phyloP scores from a whole-genome alignment of 2,329 filamentous ascomycete genomes.

The Orbilia javanica region DNA sequence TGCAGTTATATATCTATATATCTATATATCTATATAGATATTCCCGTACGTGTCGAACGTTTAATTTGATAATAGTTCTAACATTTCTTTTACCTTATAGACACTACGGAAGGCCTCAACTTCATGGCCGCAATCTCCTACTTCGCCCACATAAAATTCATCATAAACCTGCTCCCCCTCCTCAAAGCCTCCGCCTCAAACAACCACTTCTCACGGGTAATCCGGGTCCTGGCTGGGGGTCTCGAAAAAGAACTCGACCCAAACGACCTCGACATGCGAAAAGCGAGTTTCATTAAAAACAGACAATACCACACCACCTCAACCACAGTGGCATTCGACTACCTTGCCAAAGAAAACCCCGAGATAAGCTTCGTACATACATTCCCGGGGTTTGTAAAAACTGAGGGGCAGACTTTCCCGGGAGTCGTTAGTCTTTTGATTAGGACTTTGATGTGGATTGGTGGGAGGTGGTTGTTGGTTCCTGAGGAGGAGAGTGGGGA shows the following conservation, averaged over 20 bases:
- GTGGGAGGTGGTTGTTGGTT: constrained; percentile 64
- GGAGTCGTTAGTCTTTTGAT: constrained; percentile 63
- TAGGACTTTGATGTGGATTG: constrained; percentile 64
- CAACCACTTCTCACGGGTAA: constrained; percentile 68
- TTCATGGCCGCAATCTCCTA: constrained; percentile 69
- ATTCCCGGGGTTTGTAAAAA: constrained; percentile 68
- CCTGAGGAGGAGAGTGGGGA: constrained; percentile 67
- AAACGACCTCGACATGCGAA: constrained; percentile 67
- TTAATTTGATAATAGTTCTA: not conserved
- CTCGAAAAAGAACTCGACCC: constrained; percentile 69
- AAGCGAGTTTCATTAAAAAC: constrained; percentile 65
- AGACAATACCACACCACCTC: constrained; percentile 66
- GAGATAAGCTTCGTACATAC: constrained; percentile 69
- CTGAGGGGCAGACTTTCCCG: constrained; percentile 65
- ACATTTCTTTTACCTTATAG: constrained; percentile 63
- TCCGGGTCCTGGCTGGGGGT: constrained; percentile 71
- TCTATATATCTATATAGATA: too few relatives aligned
- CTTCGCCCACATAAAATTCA: constrained; percentile 73
- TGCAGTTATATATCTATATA: too few relatives aligned
- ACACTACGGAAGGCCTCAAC: constrained; percentile 72
- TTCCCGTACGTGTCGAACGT: not conserved
- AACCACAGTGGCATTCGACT: constrained; percentile 69
- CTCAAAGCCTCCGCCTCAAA: constrained; percentile 66
- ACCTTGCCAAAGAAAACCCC: constrained; percentile 68
- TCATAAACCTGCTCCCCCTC: constrained; percentile 71